Evolutionary conservation across 2,329 filamentous ascomycete species (phyloP).

Genomic region (Raffaelea arxii): DNA sequence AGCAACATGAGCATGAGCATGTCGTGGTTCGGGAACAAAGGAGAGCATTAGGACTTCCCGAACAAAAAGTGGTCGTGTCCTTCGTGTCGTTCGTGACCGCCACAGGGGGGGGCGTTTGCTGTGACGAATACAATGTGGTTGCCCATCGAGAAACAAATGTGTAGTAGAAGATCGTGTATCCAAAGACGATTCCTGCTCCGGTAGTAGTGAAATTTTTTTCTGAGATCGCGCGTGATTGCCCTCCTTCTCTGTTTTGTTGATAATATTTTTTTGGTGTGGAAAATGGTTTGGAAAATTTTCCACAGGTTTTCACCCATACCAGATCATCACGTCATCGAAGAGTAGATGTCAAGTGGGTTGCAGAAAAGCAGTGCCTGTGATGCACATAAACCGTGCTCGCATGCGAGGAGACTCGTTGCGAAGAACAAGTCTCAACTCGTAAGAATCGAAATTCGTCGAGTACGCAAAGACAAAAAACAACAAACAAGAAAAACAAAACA

Average conservation of each 20-base stretch:
- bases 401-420: not conserved
- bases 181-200: too few species aligned
- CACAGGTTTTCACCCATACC: too few species aligned
- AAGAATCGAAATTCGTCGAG: not conserved
- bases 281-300: not conserved
- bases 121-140: not conserved
- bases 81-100: not conserved
- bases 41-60: too few species aligned
- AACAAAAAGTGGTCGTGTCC: too few species aligned
- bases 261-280: not conserved
- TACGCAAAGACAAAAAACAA: not conserved
- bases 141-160: not conserved
- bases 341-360: constrained; percentile 4
- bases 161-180: constrained; percentile 1
- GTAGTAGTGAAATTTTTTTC: too few species aligned
- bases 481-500: not conserved
- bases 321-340: constrained; percentile 11
- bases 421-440: not conserved
- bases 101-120: not conserved
- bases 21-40: too few species aligned
- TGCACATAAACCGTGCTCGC: not conserved
- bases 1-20: constrained; percentile 10
- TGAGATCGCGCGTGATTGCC: too few species aligned
- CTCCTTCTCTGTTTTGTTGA: too few species aligned
- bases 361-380: constrained; percentile 6